A percentile compares a stretch with the other conserved stretches of the same genome.
These are phyloP conservation scores for Termitomyces sp. DNA, from an alignment of 768 basidiomycete species.

Conservation along the genomic window DNA sequence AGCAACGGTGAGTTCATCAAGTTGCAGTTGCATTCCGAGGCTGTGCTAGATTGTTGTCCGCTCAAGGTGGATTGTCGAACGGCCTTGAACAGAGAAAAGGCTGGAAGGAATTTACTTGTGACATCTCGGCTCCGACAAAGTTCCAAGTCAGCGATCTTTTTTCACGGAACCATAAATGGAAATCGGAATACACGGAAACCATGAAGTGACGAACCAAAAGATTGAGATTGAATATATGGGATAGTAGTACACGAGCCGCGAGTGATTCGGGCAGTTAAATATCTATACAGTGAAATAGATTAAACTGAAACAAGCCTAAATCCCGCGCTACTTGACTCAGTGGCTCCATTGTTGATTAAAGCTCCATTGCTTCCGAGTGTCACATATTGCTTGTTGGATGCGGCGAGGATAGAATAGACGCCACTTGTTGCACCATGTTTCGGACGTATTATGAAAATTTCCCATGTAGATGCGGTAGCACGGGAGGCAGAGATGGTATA, in stretches of 20 bases:
- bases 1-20: neutral
- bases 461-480: slow-evolving; percentile 27
- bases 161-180: neutral
- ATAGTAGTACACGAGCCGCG: neutral
- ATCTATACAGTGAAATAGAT: neutral
- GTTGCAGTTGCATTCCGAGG: too few species aligned
- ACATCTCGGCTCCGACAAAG: neutral
- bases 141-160: neutral
- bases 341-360: slow-evolving; percentile 28
- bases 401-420: slow-evolving; percentile 30
- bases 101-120: neutral
- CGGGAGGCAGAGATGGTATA: slow-evolving; percentile 27
- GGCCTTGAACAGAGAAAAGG: neutral
- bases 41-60: neutral
- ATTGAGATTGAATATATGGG: neutral
- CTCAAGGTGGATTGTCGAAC: neutral
- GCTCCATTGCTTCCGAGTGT: slow-evolving; percentile 24
- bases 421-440: slow-evolving; percentile 25
- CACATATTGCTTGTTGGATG: slow-evolving; percentile 28
- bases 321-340: slow-evolving; percentile 24
- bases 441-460: slow-evolving; percentile 27
- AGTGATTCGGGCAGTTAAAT: neutral
- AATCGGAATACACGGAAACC: neutral
- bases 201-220: neutral
- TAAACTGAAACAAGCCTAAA: slow-evolving; percentile 21